A percentile compares a stretch with the other conserved stretches of the same genome.
Conservation (phyloP, 2,329 filamentous ascomycete genomes). For the Fusarium aywerte region DNA sequence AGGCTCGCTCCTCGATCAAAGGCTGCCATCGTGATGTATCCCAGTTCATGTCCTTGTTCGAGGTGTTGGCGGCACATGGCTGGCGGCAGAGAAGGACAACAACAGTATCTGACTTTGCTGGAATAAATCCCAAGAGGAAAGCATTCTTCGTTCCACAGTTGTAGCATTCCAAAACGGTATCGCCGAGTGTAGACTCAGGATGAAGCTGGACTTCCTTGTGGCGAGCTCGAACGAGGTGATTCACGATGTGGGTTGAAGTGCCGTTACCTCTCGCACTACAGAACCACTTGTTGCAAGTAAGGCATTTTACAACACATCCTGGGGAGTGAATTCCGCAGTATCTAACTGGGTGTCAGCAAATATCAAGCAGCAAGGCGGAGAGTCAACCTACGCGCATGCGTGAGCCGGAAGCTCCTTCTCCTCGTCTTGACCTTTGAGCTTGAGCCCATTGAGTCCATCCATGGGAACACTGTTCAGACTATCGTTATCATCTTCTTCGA, state of each 20-base stretch:
- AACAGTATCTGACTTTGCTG: slow-evolving; percentile 97
- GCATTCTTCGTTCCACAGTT: slow-evolving; percentile 99
- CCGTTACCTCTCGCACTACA: slow-evolving; percentile 97
- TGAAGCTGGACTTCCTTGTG: slow-evolving; percentile 99
- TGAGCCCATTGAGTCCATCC: slow-evolving; percentile 76
- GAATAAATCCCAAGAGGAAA: slow-evolving; percentile 96
- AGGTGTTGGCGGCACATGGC: slow-evolving; percentile 92
- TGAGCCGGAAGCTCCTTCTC: slow-evolving; percentile 92
- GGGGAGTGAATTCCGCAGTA: slow-evolving; percentile 98
- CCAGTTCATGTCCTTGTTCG: slow-evolving; percentile 99
- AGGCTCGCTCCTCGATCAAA: slow-evolving; percentile 95
- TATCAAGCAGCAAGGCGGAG: slow-evolving; percentile 8
- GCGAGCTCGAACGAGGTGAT: slow-evolving; percentile 94
- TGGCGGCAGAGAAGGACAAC: slow-evolving; percentile 97
- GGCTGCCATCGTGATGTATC: slow-evolving; percentile 98
- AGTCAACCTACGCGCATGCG: slow-evolving; percentile 85
- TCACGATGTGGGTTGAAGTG: slow-evolving; percentile 97
- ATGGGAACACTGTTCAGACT: slow-evolving; percentile 83
- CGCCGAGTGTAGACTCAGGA: slow-evolving; percentile 89
- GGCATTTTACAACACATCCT: slow-evolving; percentile 93
- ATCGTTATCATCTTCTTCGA: slow-evolving; percentile 83
- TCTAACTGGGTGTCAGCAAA: slow-evolving; percentile 58
- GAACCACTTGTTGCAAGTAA: slow-evolving; percentile 98
- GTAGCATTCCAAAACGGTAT: slow-evolving; percentile 98
- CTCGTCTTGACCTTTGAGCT: slow-evolving; percentile 71